phyloP scores from a whole-genome alignment of 495 filamentous ascomycete species.

The Penicillium pulvis region DNA sequence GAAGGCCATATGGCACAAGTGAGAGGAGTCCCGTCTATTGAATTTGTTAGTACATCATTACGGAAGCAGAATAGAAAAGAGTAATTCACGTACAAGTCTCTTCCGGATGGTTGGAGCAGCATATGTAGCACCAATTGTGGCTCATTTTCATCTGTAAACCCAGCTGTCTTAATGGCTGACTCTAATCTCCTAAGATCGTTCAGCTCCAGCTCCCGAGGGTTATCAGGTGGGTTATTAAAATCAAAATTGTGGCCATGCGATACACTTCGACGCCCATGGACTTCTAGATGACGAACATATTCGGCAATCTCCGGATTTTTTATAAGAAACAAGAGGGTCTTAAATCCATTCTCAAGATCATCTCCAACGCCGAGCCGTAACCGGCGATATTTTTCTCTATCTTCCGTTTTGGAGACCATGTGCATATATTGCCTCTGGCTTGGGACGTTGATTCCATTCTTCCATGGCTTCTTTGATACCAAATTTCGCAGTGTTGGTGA shows the following conservation, averaged over 20 bases:
- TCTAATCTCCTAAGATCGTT: neutral
- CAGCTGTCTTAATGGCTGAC: neutral
- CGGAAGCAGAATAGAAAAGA: neutral
- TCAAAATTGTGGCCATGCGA: neutral
- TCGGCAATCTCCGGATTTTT: neutral
- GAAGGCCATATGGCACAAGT: neutral
- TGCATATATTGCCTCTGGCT: neutral
- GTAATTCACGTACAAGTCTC: neutral
- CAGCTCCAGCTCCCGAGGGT: neutral
- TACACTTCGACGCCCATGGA: neutral
- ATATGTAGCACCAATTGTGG: neutral
- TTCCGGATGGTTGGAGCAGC: neutral
- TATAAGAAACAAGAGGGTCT: conserved; percentile 1
- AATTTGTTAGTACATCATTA: neutral
- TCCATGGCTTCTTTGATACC: neutral
- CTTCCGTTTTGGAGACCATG: neutral
- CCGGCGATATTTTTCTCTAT: neutral
- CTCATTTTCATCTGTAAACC: neutral
- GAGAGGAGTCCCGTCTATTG: neutral
- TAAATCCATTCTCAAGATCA: conserved; percentile 3
- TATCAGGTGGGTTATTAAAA: neutral
- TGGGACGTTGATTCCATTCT: neutral
- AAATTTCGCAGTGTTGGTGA: neutral
- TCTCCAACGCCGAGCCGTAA: neutral
- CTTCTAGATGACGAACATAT: neutral